Conservation (phyloP, 208 protist species). For the Leishmania braziliensis region DNA sequence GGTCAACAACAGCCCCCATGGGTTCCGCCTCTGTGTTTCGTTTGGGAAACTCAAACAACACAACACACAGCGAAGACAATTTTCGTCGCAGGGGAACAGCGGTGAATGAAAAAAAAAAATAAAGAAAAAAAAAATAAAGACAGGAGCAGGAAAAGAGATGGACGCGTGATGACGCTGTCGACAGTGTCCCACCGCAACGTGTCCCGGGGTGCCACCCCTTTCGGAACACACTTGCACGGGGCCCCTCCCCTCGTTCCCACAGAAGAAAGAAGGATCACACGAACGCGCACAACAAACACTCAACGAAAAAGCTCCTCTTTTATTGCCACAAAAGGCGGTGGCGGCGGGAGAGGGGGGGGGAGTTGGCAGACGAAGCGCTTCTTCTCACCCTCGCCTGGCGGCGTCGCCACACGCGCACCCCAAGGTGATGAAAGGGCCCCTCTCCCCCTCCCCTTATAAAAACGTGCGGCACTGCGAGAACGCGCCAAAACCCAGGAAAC, state of each 20-base stretch:
- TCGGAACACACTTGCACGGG: not conserved
- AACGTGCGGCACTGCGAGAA: not conserved
- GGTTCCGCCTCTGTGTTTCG: not conserved
- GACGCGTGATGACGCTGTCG: not conserved
- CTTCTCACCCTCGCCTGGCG: too few relatives aligned
- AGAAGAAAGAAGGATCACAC: not conserved
- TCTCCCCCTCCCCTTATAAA: not conserved
- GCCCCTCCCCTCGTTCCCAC: too few relatives aligned
- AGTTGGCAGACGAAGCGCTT: too few relatives aligned
- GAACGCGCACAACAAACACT: too few relatives aligned
- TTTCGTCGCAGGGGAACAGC: too few relatives aligned
- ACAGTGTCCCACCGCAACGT: not conserved
- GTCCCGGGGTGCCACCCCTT: not conserved
- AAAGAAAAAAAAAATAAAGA: not conserved
- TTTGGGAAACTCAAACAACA: not conserved
- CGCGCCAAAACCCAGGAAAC: not conserved
- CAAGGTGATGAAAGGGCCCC: not conserved
- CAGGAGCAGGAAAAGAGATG: not conserved
- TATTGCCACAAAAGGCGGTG: too few relatives aligned
- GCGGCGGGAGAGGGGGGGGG: too few relatives aligned
- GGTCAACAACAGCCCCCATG: slow-evolving; percentile 30
- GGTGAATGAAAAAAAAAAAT: too few relatives aligned
- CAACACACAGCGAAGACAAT: too few relatives aligned
- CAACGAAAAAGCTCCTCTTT: too few relatives aligned
- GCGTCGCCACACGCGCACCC: not conserved